Percentiles rank a stretch among this genome's conserved stretches.
phyloP scores from a whole-genome alignment of 495 filamentous ascomycete species.

The Penicillium macrosclerotiorum region DNA sequence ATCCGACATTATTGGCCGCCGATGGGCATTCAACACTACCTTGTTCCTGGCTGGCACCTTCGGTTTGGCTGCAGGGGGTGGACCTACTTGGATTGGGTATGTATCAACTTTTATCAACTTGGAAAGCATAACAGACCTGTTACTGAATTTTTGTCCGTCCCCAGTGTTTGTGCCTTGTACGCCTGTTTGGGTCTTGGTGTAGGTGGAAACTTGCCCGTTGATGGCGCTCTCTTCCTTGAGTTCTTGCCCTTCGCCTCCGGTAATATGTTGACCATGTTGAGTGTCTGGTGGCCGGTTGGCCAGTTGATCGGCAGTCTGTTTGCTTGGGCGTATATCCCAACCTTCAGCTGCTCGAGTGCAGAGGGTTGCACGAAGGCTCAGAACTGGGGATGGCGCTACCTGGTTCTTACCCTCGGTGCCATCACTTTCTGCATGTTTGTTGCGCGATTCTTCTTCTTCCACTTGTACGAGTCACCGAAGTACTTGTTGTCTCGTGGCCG shows the following conservation, averaged over 20 bases:
- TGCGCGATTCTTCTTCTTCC: conserved; percentile 72
- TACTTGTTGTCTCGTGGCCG: conserved; percentile 69
- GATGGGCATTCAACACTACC: conserved; percentile 58
- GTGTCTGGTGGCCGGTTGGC: conserved; percentile 60
- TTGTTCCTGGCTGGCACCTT: conserved; percentile 55
- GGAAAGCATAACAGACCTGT: too few relatives aligned
- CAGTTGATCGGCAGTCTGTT: conserved; percentile 52
- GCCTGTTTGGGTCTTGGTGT: conserved; percentile 54
- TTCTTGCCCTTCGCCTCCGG: conserved; percentile 55
- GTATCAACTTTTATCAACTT: too few relatives aligned
- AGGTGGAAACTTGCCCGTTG: conserved; percentile 58
- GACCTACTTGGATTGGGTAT: conserved; percentile 51
- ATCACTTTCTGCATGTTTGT: conserved; percentile 69
- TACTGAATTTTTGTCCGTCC: too few relatives aligned
- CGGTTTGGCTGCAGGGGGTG: conserved; percentile 53
- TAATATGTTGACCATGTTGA: conserved; percentile 54
- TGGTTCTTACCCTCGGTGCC: conserved; percentile 67
- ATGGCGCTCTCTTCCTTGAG: conserved; percentile 60
- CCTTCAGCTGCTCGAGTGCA: conserved; percentile 44
- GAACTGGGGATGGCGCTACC: conserved; percentile 85
- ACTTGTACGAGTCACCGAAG: conserved; percentile 80
- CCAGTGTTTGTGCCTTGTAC: conserved; percentile 43
- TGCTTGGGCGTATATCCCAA: conserved; percentile 58
- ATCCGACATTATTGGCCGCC: conserved; percentile 57
- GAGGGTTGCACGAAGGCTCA: conserved; percentile 54